Percentiles rank a stretch among this genome's conserved stretches.
Conservation (phyloP, 768 basidiomycete genomes). For the Leccinellum rugosiceps region DNA sequence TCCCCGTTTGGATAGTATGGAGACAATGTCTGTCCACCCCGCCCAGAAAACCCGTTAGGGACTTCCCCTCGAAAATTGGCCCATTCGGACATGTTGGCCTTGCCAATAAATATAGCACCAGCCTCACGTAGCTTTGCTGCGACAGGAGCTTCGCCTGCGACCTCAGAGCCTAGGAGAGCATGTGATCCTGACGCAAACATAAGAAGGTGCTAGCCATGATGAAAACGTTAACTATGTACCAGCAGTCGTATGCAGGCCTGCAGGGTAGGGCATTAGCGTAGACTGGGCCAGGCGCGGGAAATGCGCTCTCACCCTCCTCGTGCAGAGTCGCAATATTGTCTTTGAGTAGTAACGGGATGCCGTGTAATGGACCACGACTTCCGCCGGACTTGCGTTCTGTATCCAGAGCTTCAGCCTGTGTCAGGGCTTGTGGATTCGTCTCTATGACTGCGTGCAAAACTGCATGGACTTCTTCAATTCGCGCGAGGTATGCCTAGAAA, state of each 20-base stretch:
- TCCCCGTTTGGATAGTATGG: conserved; percentile 41
- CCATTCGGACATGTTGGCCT: conserved; percentile 45
- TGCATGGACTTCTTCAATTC: conserved; percentile 65
- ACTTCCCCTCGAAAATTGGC: conserved; percentile 39
- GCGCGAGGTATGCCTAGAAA: conserved; percentile 57
- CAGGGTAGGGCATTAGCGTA: neutral
- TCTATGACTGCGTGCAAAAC: conserved; percentile 60
- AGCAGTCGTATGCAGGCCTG: conserved; percentile 40
- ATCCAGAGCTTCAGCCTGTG: conserved; percentile 50
- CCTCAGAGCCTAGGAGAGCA: conserved; percentile 35
- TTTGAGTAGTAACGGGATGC: conserved; percentile 59
- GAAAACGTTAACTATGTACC: conserved; percentile 14
- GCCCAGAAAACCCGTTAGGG: conserved; percentile 43
- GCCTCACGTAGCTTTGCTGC: conserved; percentile 29
- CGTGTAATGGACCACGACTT: conserved; percentile 48
- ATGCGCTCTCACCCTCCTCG: conserved; percentile 24
- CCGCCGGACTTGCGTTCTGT: conserved; percentile 43
- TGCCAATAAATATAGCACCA: conserved; percentile 39
- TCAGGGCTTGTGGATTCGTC: conserved; percentile 52
- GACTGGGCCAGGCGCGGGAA: neutral
- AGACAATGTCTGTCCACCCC: conserved; percentile 43
- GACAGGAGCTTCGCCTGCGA: conserved; percentile 32
- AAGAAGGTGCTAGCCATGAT: neutral
- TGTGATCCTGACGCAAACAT: conserved; percentile 27
- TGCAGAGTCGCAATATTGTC: conserved; percentile 39